A percentile compares a stretch with the other conserved stretches of the same genome.
phyloP scores from a whole-genome alignment of 2,329 filamentous ascomycete species.

The Ilyonectria destructans region DNA sequence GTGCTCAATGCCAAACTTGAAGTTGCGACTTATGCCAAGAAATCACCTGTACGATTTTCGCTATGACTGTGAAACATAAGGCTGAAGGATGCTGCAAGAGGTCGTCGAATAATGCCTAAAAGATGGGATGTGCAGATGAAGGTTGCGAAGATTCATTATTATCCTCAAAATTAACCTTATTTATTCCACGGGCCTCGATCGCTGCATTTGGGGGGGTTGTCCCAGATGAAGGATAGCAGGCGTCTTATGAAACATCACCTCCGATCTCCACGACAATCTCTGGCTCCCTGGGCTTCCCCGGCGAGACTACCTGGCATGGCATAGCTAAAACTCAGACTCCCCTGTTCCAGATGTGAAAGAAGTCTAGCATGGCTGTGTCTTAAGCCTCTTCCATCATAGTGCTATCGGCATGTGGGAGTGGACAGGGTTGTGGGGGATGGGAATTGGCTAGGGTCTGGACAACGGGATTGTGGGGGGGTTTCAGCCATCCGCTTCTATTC shows the following conservation, averaged over 20 bases:
- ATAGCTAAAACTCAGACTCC: neutral
- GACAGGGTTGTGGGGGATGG: neutral
- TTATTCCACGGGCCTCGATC: neutral
- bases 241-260: neutral
- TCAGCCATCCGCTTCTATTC: neutral
- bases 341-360: slow-evolving; percentile 1
- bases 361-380: neutral
- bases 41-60: no score
- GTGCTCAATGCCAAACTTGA: no score
- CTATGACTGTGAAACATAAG: no score
- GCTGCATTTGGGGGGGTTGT: neutral
- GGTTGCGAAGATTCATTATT: no score
- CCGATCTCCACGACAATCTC: neutral
- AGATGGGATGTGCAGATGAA: no score
- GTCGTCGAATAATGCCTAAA: no score
- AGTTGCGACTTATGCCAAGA: no score
- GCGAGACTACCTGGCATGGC: neutral
- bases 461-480: neutral
- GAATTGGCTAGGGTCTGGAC: neutral
- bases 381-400: neutral
- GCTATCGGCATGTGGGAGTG: neutral
- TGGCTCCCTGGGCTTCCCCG: neutral
- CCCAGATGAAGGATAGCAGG: neutral
- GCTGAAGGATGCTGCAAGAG: no score
- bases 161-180: neutral